These are phyloP conservation scores for Pseudomassariella vexata DNA, from an alignment of 2,329 filamentous ascomycete genomes.

Conservation along the genomic window DNA sequence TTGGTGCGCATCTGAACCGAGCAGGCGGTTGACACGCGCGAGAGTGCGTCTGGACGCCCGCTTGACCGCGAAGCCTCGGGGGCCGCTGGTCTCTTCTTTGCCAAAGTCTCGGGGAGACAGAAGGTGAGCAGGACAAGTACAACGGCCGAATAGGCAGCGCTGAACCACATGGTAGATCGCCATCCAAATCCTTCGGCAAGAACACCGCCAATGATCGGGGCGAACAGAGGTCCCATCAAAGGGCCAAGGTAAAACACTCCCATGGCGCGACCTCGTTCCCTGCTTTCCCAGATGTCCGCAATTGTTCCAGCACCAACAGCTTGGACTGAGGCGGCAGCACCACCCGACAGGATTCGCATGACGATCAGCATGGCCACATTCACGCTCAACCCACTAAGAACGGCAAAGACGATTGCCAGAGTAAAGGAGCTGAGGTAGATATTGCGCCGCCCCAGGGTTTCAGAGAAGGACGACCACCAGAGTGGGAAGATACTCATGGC, in stretches of 20 bases:
- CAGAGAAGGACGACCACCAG: conserved; percentile 83
- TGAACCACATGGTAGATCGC: conserved; percentile 74
- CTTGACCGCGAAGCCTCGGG: conserved; percentile 7
- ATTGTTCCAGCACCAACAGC: conserved; percentile 80
- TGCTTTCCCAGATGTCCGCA: conserved; percentile 71
- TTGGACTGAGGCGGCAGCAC: conserved; percentile 74
- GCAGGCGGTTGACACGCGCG: conserved; percentile 54
- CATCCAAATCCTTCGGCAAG: conserved; percentile 66
- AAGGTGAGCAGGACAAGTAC: conserved; percentile 52
- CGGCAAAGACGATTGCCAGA: conserved; percentile 65
- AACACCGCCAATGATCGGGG: conserved; percentile 71
- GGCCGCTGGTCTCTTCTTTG: conserved; percentile 21
- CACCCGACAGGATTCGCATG: conserved; percentile 68
- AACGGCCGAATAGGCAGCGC: conserved; percentile 62
- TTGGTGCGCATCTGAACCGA: conserved; percentile 54
- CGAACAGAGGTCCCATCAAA: conserved; percentile 65
- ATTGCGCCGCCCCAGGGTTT: conserved; percentile 65
- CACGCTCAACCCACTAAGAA: conserved; percentile 61
- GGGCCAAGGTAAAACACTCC: conserved; percentile 77
- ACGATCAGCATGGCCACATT: conserved; percentile 73
- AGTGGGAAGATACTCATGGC: conserved; percentile 78
- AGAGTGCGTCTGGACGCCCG: conserved; percentile 18
- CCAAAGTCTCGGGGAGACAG: conserved; percentile 61
- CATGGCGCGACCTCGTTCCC: conserved; percentile 74
- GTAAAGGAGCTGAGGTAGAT: conserved; percentile 73